Percentiles rank a stretch among this genome's conserved stretches.
Evolutionary conservation across 768 basidiomycete genomes (phyloP).

Genomic region (Termitomyces titanicus): DNA sequence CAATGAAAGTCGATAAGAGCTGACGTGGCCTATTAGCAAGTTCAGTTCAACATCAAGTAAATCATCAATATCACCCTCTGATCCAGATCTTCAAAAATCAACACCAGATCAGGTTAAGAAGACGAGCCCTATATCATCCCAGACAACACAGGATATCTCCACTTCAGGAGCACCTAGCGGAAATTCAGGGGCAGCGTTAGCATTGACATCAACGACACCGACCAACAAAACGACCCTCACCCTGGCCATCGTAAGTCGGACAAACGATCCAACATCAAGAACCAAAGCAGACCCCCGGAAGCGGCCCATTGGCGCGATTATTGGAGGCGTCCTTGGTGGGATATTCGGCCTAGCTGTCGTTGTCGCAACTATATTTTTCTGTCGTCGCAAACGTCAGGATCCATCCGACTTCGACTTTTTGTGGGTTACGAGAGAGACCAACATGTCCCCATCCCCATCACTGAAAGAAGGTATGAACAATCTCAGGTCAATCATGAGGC

Average conservation of each 20-base stretch:
- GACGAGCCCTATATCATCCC: not conserved
- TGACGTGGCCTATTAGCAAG: not conserved
- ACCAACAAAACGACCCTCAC: not conserved
- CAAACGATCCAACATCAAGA: not conserved
- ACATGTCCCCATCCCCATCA: not conserved
- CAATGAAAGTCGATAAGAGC: not conserved
- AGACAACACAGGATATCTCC: not conserved
- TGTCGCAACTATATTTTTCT: not conserved
- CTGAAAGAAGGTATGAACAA: slow-evolving; percentile 2
- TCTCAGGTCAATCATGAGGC: too few species aligned
- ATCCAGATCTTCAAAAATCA: not conserved
- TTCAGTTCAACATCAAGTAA: too few species aligned
- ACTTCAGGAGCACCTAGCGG: too few species aligned
- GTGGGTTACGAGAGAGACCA: not conserved
- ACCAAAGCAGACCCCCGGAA: not conserved
- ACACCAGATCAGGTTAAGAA: too few species aligned
- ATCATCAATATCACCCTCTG: not conserved
- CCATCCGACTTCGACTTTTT: not conserved
- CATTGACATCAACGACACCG: not conserved
- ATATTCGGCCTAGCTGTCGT: not conserved
- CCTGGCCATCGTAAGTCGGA: not conserved
- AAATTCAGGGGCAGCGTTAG: too few species aligned
- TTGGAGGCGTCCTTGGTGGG: slow-evolving; percentile 3
- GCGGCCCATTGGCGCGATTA: not conserved
- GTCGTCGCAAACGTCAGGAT: not conserved